These are phyloP conservation scores for Clavispora phyllophila DNA, from an alignment of 805 yeast species.

Conservation along the genomic window DNA sequence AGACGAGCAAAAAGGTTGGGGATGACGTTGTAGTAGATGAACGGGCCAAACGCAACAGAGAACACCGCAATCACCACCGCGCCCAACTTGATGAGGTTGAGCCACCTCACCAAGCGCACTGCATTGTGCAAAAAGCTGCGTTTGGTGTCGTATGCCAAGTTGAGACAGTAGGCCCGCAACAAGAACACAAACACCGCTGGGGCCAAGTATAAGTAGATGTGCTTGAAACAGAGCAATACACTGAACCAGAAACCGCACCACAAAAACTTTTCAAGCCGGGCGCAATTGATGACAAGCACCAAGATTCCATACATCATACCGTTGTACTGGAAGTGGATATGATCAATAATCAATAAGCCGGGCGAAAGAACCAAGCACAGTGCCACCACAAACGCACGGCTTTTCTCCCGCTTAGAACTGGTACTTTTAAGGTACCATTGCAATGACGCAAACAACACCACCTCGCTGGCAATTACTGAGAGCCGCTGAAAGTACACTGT, in stretches of 20 bases:
- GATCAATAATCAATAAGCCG: slow-evolving; percentile 85
- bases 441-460: slow-evolving; percentile 61
- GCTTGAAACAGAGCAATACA: slow-evolving; percentile 83
- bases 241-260: slow-evolving; percentile 68
- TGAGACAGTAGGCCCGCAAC: slow-evolving; percentile 66
- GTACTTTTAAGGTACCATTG: slow-evolving; percentile 64
- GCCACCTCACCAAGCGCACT: slow-evolving; percentile 46
- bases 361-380: slow-evolving; percentile 83
- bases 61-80: slow-evolving; percentile 58
- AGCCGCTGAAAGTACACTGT: slow-evolving; percentile 77
- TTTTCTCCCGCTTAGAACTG: slow-evolving; percentile 31
- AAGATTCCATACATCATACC: slow-evolving; percentile 88
- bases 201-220: slow-evolving; percentile 86
- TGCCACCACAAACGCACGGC: slow-evolving; percentile 67
- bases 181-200: slow-evolving; percentile 87
- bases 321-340: slow-evolving; percentile 95
- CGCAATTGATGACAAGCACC: slow-evolving; percentile 67
- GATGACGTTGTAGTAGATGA: slow-evolving; percentile 53
- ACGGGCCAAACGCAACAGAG: slow-evolving; percentile 72
- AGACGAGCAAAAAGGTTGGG: slow-evolving; percentile 64
- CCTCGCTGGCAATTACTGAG: slow-evolving; percentile 76
- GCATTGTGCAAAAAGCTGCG: slow-evolving; percentile 21
- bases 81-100: slow-evolving; percentile 57
- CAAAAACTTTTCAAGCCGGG: slow-evolving; percentile 52
- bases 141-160: slow-evolving; percentile 27